phyloP scores from a whole-genome alignment of 2,329 filamentous ascomycete genomes.

The Fusarium lyarnte region DNA sequence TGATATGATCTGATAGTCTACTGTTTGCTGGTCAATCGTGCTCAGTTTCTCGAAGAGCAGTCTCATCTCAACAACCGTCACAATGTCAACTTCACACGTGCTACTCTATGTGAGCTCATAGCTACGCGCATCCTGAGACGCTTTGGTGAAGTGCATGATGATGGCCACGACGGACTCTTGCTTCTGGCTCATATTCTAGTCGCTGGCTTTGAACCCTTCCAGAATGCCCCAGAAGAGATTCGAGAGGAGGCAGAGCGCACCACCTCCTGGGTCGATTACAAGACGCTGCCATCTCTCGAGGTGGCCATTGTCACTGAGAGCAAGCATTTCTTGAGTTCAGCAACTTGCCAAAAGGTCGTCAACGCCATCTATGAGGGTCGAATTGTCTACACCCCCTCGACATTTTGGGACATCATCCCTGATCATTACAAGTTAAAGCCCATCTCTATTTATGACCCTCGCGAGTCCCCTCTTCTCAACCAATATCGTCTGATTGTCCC shows the following conservation, averaged over 20 bases:
- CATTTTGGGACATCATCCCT: conserved; percentile 84
- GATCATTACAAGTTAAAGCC: conserved; percentile 87
- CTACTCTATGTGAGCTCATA: conserved; percentile 81
- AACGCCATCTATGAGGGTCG: conserved; percentile 84
- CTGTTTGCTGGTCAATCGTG: conserved; percentile 82
- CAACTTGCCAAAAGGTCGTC: conserved; percentile 83
- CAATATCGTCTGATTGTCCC: conserved; percentile 88
- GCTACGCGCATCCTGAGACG: conserved; percentile 80
- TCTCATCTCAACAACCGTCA: conserved; percentile 79
- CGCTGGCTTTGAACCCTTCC: conserved; percentile 85
- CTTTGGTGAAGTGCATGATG: conserved; percentile 80
- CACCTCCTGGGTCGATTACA: conserved; percentile 58
- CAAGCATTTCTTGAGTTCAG: conserved; percentile 79
- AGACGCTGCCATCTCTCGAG: conserved; percentile 80
- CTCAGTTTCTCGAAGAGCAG: conserved; percentile 82
- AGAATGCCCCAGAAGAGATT: conserved; percentile 78
- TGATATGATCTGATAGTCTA: conserved; percentile 65
- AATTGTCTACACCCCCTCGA: conserved; percentile 83
- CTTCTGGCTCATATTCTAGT: conserved; percentile 82
- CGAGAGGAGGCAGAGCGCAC: conserved; percentile 64
- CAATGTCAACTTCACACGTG: conserved; percentile 82
- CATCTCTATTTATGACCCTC: conserved; percentile 82
- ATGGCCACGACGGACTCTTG: conserved; percentile 75
- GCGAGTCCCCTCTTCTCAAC: conserved; percentile 79
- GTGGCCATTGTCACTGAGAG: conserved; percentile 85